A percentile compares a stretch with the other conserved stretches of the same genome.
Evolutionary conservation across 2,329 filamentous ascomycete genomes (phyloP).

Genomic region (Fulvia fulva): DNA sequence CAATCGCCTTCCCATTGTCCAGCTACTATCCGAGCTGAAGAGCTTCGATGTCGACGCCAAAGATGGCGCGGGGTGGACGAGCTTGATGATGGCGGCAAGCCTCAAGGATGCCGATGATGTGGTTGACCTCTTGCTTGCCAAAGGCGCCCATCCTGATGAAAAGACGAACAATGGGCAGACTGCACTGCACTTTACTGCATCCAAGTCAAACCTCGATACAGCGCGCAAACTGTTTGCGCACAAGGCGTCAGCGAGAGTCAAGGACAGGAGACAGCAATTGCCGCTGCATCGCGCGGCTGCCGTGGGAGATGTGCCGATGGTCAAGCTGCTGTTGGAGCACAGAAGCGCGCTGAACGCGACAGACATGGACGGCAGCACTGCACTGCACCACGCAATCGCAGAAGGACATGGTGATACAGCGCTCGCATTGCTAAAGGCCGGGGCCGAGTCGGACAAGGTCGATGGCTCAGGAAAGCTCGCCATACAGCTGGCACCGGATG

Average conservation of each 20-base stretch:
- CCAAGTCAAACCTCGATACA: constrained; percentile 80
- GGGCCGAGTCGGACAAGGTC: constrained; percentile 75
- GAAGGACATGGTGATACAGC: constrained; percentile 78
- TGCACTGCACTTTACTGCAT: constrained; percentile 84
- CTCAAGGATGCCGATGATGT: constrained; percentile 68
- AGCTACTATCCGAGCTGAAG: constrained; percentile 65
- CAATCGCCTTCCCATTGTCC: constrained; percentile 71
- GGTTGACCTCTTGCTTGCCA: constrained; percentile 59
- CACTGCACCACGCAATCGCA: constrained; percentile 79
- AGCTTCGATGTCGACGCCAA: constrained; percentile 80
- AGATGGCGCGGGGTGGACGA: constrained; percentile 77
- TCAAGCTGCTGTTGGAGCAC: constrained; percentile 66
- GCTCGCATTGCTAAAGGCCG: constrained; percentile 74
- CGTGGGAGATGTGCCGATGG: constrained; percentile 81
- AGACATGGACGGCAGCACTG: constrained; percentile 78
- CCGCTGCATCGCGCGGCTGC: constrained; percentile 89
- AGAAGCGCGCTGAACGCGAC: constrained; percentile 78
- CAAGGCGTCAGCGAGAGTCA: constrained; percentile 73
- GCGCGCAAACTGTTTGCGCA: constrained; percentile 72
- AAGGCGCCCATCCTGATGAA: constrained; percentile 67
- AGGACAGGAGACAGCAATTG: constrained; percentile 84
- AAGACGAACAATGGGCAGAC: constrained; percentile 75
- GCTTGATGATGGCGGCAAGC: constrained; percentile 76
- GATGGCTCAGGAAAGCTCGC: constrained; percentile 68
- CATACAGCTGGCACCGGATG: constrained; percentile 80